Evolutionary conservation across 805 yeast genomes (phyloP).

Genomic region (Candida loeiensis): DNA sequence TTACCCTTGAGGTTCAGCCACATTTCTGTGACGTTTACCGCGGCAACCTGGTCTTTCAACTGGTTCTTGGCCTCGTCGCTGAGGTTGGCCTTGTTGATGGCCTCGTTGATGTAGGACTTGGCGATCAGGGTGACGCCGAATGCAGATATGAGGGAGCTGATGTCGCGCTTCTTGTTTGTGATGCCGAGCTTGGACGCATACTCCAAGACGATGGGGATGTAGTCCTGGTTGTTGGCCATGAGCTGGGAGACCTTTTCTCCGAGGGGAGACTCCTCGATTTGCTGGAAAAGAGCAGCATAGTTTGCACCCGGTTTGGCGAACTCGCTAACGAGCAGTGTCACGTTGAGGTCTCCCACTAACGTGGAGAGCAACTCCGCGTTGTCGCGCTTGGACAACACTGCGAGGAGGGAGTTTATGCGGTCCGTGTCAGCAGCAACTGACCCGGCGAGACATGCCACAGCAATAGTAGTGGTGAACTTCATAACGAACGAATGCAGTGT

Average conservation of each 20-base stretch:
- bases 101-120: conserved; percentile 8
- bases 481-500: conserved; percentile 2
- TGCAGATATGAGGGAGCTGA: conserved; percentile 2
- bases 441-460: conserved; percentile 8
- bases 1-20: conserved; percentile 8
- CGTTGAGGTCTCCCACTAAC: conserved; percentile 3
- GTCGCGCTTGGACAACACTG: conserved; percentile 9
- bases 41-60: conserved; percentile 13
- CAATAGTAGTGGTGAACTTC: conserved; percentile 3
- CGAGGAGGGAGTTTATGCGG: conserved; percentile 5
- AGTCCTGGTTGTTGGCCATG: conserved; percentile 13
- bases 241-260: conserved; percentile 14
- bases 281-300: conserved; percentile 2
- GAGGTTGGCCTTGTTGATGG: conserved; percentile 9
- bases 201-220: conserved; percentile 11
- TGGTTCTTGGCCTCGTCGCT: conserved; percentile 13
- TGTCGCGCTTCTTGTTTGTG: conserved; percentile 7
- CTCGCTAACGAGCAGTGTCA: conserved; percentile 1
- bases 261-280: conserved; percentile 15
- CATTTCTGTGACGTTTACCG: conserved; percentile 10
- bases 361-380: conserved; percentile 8
- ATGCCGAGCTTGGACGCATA: conserved; percentile 18
- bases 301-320: neutral
- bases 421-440: conserved; percentile 4
- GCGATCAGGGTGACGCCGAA: conserved; percentile 13